A percentile compares a stretch with the other conserved stretches of the same genome.
Conservation (phyloP, 1,284 basidiomycete genomes). For the Melampsora larici-populina region DNA sequence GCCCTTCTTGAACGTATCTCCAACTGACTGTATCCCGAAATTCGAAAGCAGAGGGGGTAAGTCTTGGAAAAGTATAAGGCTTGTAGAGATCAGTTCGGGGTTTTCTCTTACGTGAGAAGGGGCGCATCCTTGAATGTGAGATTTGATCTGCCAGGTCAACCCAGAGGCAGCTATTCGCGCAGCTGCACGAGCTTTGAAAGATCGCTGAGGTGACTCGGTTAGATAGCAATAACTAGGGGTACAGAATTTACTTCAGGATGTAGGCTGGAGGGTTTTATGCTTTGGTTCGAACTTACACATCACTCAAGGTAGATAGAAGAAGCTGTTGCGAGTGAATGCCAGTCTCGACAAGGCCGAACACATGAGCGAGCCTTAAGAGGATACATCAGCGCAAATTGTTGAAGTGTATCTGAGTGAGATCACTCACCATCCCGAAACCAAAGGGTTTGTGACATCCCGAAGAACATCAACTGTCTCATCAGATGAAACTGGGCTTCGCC, state of each 20-base stretch:
- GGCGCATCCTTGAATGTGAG: conserved; percentile 25
- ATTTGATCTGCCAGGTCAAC: conserved; percentile 38
- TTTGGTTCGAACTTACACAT: conserved; percentile 19
- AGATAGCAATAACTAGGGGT: conserved; percentile 29
- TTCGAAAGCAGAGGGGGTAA: too few species aligned
- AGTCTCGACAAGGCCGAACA: conserved; percentile 36
- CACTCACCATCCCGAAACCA: conserved; percentile 30
- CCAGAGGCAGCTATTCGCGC: conserved; percentile 33
- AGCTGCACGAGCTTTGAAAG: conserved; percentile 24
- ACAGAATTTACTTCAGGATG: neutral
- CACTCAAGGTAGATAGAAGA: conserved; percentile 35
- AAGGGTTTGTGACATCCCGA: conserved; percentile 32
- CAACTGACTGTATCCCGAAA: neutral
- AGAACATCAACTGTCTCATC: conserved; percentile 32
- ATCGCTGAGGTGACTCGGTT: conserved; percentile 29
- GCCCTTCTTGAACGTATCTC: conserved; percentile 19
- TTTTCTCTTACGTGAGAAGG: conserved; percentile 3
- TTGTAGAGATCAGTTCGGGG: too few species aligned
- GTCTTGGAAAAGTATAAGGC: too few species aligned
- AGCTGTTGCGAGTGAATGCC: too few species aligned
- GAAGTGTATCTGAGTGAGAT: neutral
- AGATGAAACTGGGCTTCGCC: conserved; percentile 1
- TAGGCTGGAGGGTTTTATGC: neutral
- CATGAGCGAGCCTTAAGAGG: conserved; percentile 26
- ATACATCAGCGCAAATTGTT: neutral